Base-by-base conservation (phyloP, 495 filamentous ascomycete species). In the Viridothelium virens region DNA sequence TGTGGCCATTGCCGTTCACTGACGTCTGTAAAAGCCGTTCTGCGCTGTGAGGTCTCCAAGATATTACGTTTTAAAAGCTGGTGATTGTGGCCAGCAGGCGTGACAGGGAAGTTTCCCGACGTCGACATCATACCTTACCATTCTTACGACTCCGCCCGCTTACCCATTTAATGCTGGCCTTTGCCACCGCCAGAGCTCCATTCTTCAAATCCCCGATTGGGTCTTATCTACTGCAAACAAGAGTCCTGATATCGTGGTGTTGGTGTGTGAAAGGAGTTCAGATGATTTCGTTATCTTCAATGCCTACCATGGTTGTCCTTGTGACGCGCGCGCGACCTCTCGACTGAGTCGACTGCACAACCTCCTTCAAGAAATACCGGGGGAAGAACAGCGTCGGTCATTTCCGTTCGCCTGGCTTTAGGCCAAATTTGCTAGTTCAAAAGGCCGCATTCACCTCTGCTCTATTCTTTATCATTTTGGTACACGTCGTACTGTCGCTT, bases 291-390 rank as follows among this genome's bases (percentile, higher is more conserved):
- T 59, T 59, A 59, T 59, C 53, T 59, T 36, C 31, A 34, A 59
- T 36, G 18, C 18, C 53, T 18, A 34, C 53, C 31, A 31, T 34
- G 53, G 53, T 36, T 68, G 70, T 67, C 69, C 69, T 56, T 68
- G 69, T 70, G 69, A 70, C 63, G 56, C 66, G 34, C 39, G 68
- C 38, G 66, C 48, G 63, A 67, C 63, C 65, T 65, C 38, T 53
- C 39, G 31, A 59, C 53, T 59, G 18, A 25, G 34, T 25, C 25
- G 25, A 25, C 25, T 25, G 25, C 62, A 56, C 66, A 62, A 63
- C 56, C 37, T 44, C 59, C 61, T 46, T 16, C 50, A 61, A 38
- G 37, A 25, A 39, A 38, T 34, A 12, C 14, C 31, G 46, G 39
- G 63, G 39, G 47, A 41, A 36, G 16, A 38, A 36, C 56, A 31